A percentile compares a stretch with the other conserved stretches of the same genome.
These are phyloP conservation scores for Fusarium sacchari DNA, from an alignment of 2,329 filamentous ascomycete genomes.

Conservation along the genomic window DNA sequence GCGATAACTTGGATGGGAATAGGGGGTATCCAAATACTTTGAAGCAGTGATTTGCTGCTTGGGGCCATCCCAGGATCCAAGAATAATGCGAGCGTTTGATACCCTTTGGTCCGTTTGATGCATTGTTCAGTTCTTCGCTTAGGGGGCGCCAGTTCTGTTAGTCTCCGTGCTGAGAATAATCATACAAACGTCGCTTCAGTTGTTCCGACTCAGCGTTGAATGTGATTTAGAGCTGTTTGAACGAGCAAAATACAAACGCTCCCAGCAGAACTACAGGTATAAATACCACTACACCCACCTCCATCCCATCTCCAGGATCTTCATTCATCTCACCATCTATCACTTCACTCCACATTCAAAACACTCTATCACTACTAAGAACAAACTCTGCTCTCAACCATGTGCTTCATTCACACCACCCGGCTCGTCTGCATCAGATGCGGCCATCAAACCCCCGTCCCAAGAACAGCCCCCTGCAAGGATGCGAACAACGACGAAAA, in stretches of 20 bases:
- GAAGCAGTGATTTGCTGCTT: not conserved
- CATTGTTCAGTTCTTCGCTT: not conserved
- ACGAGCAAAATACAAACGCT: not conserved
- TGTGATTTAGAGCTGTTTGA: not conserved
- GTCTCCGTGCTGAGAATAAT: not conserved
- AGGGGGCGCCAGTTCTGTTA: rapidly evolving
- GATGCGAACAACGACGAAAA: not conserved
- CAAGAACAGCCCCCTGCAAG: not conserved
- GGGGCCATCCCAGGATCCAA: rapidly evolving
- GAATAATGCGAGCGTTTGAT: not conserved
- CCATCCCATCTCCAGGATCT: not conserved
- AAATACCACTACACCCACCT: not conserved
- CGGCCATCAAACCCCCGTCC: not conserved
- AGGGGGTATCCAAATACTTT: not conserved
- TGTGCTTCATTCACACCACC: not conserved
- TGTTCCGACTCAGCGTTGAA: rapidly evolving
- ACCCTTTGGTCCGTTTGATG: too few species aligned
- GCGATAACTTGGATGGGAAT: rapidly evolving
- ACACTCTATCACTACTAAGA: too few species aligned
- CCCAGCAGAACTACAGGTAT: not conserved
- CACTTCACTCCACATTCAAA: not conserved
- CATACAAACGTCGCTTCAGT: not conserved
- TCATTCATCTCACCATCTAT: not conserved
- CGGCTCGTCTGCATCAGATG: not conserved
- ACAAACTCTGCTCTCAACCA: not conserved